Percentiles rank a stretch among this genome's conserved stretches.
These are phyloP conservation scores for Castanopsis chinensis DNA, from an alignment of 306 rosid species.

Conservation along the genomic window DNA sequence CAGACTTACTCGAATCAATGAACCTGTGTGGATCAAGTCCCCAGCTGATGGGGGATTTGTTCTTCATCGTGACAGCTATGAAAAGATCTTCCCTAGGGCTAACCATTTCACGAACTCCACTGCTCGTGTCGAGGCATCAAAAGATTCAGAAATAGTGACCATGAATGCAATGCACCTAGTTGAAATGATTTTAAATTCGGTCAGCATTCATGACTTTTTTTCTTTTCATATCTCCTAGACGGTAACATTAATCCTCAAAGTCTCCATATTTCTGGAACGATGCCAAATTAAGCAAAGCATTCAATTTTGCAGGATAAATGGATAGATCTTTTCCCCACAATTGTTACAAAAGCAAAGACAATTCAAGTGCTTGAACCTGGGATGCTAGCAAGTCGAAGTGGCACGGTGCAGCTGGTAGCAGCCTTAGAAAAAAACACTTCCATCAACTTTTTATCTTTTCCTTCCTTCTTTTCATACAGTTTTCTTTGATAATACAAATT, in stretches of 20 bases:
- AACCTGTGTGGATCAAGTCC: conserved; percentile 58
- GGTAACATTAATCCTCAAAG: not conserved
- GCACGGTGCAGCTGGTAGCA: conserved; percentile 54
- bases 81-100: conserved; percentile 19
- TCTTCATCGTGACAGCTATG: conserved; percentile 52
- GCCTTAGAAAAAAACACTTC: not conserved
- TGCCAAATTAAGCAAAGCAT: not conserved
- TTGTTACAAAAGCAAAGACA: conserved; percentile 51
- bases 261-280: not conserved
- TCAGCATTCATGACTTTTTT: conserved; percentile 13
- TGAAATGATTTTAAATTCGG: conserved; percentile 55
- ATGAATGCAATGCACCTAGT: conserved; percentile 43
- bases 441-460: not conserved
- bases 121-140: conserved; percentile 52
- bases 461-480: not conserved
- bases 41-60: conserved; percentile 12
- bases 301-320: conserved; percentile 51
- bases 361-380: conserved; percentile 50
- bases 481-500: not conserved
- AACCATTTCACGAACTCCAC: conserved; percentile 17
- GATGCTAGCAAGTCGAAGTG: conserved; percentile 35
- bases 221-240: not conserved
- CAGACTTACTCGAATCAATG: conserved; percentile 35
- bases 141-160: conserved; percentile 46
- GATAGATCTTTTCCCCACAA: conserved; percentile 55